Evolutionary conservation across 768 basidiomycete genomes (phyloP).

Genomic region (Tubosaeta brunneosetosa): DNA sequence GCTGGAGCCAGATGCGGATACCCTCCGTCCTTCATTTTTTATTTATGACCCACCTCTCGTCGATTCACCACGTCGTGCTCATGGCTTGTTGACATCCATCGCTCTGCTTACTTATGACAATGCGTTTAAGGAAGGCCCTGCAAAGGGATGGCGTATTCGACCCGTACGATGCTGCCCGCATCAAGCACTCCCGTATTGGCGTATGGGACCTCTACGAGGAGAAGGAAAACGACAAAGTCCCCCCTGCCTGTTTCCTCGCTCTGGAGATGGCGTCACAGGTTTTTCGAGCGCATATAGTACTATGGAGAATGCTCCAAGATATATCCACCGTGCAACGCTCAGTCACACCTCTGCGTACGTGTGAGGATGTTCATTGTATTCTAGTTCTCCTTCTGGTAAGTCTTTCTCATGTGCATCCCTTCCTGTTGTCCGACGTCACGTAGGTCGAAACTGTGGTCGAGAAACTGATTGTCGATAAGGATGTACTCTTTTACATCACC

Average conservation of each 20-base stretch:
- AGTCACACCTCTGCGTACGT: slow-evolving; percentile 7
- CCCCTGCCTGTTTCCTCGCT: slow-evolving; percentile 39
- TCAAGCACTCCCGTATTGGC: slow-evolving; percentile 60
- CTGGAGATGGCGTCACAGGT: slow-evolving; percentile 47
- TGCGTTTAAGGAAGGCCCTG: slow-evolving; percentile 5
- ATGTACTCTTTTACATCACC: slow-evolving; percentile 51
- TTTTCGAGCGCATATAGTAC: slow-evolving; percentile 42
- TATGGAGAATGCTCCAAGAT: slow-evolving; percentile 65
- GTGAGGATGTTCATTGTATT: slow-evolving; percentile 40
- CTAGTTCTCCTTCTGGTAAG: slow-evolving; percentile 62
- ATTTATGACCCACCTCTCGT: too few species aligned
- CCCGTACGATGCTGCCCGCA: slow-evolving; percentile 5
- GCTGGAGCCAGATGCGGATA: too few species aligned
- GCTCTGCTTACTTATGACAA: not conserved
- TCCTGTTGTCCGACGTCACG: slow-evolving; percentile 7
- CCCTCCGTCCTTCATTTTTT: too few species aligned
- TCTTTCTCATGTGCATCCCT: not conserved
- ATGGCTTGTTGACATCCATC: too few species aligned
- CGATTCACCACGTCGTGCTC: too few species aligned
- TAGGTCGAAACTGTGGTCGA: slow-evolving; percentile 68
- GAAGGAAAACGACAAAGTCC: slow-evolving; percentile 33
- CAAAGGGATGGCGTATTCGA: not conserved
- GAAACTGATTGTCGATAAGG: slow-evolving; percentile 53
- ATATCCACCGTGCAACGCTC: slow-evolving; percentile 48
- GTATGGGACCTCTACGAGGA: slow-evolving; percentile 80